Base-by-base conservation (phyloP, 306 rosid species). In the Myrica gale region DNA sequence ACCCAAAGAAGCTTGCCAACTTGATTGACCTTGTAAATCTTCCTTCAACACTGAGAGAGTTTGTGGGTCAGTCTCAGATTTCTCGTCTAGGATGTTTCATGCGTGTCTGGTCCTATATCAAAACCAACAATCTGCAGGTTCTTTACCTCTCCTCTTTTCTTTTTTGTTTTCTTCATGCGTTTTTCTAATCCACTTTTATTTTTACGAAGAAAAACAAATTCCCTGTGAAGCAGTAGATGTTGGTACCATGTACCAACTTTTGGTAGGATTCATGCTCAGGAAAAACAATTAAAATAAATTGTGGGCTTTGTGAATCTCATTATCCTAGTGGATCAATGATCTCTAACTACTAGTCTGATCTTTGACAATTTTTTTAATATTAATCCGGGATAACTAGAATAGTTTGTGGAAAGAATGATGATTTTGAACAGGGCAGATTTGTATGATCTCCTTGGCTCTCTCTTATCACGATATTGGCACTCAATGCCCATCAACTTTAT, bases 1-100 rank as follows among this genome's bases (percentile, higher is more conserved):
- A 94, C 73, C 98, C 97, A 50, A 94, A 92, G 97, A 90, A 92
- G 82, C 88, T 92, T 19, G 95, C 95, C 39, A 88, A 87, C 83
- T 85, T 94, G 87, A 94, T 94, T 72, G 96, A 94, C 87, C 96
- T 94, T 6, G 90, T 86, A 11, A 94, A 94, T 76, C 95, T 94
- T 85, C 90, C 97, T 47, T 86, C 90, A 8, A 83, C 85, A 0
- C 80, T 94, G 74, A 82, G 95, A 72, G 97, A 92, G 48, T 91
- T 94, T 56, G 84, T 90, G 51, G 98, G 93, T 26, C 96, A 88
- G 77, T 92, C 97, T 69, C 98, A 85, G 84, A 89, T 86, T 87
- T 94, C 98, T 55, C 95, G 89, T 15, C 83, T 94, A 13, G 90
- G 89, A 9, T 94, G 98, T 72, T 94, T 92, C 81, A 69, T 57